Base-by-base conservation (phyloP, 148 eudicot genomes). In the Gaultheria prostrata region DNA sequence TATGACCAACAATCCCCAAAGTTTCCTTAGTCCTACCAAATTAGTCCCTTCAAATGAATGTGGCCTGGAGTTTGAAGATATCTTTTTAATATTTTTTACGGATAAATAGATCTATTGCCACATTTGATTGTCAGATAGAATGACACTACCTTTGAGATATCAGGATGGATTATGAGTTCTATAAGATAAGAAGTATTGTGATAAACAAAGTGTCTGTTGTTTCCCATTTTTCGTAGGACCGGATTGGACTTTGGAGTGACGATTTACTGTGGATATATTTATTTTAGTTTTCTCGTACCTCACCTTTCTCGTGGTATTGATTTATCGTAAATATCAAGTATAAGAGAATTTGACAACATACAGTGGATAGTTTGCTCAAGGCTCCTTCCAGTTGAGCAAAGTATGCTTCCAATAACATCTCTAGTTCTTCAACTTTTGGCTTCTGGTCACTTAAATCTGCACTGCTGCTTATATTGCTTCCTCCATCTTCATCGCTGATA, bases 361-460 rank as follows among this genome's bases (percentile, higher is more conserved):
- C 80, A 50, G 80, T 28, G 59, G 76, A 33, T 72, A 72, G 76
- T 72, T 72, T 72, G 76, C 35, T 72, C 76, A 72, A 72, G 6
- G 76, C 48, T 72, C 76, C 48, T 11, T 72, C 76, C 1, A 72
- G 45, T 35, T 72, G 76, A 46, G 35, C 72, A 28, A 65, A 65
- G 17, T 65, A 65, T 65, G 17, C 72, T 26, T 65, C 72, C 72
- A 65, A 65, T 26, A 65, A 28, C 72, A 10, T 65, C 72, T 65
- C 72, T 13, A 65, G 33, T 35, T 65, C 72, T 26, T 35, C 3
- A 72, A 72, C 15, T 1, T 32, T 35, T 39, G 77, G 77, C 77
- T 74, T 74, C 80, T 53, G 46, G 4, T 65, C 78, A n/a, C 54
- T 75, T 21, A 10, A 3, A 8, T 12, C 21, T 78, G 65, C 80